Conservation (phyloP, 257 asterid species). For the Solanum etuberosum region DNA sequence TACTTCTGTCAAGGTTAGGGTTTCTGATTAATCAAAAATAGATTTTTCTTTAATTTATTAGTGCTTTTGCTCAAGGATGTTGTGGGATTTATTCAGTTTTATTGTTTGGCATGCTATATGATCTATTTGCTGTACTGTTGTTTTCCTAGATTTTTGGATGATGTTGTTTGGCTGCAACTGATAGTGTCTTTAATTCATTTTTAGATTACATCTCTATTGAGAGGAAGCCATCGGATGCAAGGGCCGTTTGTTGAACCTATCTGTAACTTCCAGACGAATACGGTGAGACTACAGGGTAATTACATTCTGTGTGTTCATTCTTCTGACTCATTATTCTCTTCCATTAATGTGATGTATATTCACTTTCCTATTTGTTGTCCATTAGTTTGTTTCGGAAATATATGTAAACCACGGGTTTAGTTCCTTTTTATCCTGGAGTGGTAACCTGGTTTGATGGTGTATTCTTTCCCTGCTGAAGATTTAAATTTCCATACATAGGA, state of each 20-base stretch:
- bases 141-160: neutral
- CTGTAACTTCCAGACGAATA: slow-evolving; percentile 30
- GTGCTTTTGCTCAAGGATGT: neutral
- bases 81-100: neutral
- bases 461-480: neutral
- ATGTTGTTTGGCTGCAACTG: neutral
- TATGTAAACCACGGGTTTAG: neutral
- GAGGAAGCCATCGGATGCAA: slow-evolving; percentile 44
- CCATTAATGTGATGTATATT: neutral
- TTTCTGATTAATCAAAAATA: neutral
- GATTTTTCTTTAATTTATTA: neutral
- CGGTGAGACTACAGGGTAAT: slow-evolving; percentile 66
- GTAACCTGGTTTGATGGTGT: neutral
- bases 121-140: neutral
- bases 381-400: neutral
- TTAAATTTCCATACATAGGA: neutral
- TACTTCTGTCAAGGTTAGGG: neutral
- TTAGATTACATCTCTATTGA: slow-evolving; percentile 40
- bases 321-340: neutral
- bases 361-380: neutral
- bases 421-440: neutral
- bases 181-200: slow-evolving; percentile 11
- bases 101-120: neutral
- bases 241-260: slow-evolving; percentile 41
- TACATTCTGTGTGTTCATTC: neutral